A percentile compares a stretch with the other conserved stretches of the same genome.
Conservation (phyloP, 805 yeast genomes). For the Candida takata region DNA sequence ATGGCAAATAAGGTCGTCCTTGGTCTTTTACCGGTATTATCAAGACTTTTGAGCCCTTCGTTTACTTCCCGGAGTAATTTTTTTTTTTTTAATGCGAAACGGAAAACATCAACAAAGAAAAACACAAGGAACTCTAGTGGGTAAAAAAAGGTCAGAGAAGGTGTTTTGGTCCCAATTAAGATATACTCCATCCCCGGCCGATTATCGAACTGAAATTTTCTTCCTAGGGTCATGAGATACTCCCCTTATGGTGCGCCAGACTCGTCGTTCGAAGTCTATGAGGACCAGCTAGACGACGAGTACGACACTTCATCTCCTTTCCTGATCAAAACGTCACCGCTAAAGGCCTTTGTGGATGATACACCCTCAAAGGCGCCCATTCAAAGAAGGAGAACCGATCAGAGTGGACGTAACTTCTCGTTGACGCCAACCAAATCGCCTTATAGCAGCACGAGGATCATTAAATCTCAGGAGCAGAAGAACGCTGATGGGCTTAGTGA, state of each 20-base stretch:
- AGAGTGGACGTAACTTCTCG: conserved; percentile 1
- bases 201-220: no score
- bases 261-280: conserved; percentile 3
- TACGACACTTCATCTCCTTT: conserved; percentile 8
- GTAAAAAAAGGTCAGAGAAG: no score
- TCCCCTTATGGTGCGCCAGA: conserved; percentile 2
- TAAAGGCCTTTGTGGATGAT: conserved; percentile 11
- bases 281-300: neutral
- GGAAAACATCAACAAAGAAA: no score
- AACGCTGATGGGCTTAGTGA: conserved; percentile 11
- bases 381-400: neutral
- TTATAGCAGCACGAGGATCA: neutral
- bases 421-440: conserved; percentile 8
- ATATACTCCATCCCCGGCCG: no score
- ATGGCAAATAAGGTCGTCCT: neutral
- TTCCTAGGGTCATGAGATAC: neutral
- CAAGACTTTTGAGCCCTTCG: no score
- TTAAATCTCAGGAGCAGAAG: conserved; percentile 1
- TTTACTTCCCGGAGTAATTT: no score
- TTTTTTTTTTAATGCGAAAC: no score
- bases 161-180: no score
- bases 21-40: no score
- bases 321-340: conserved; percentile 15
- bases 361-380: conserved; percentile 15
- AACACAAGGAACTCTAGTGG: no score